Conservation (phyloP, 2,329 filamentous ascomycete species). For the Rachicladosporium sp. region DNA sequence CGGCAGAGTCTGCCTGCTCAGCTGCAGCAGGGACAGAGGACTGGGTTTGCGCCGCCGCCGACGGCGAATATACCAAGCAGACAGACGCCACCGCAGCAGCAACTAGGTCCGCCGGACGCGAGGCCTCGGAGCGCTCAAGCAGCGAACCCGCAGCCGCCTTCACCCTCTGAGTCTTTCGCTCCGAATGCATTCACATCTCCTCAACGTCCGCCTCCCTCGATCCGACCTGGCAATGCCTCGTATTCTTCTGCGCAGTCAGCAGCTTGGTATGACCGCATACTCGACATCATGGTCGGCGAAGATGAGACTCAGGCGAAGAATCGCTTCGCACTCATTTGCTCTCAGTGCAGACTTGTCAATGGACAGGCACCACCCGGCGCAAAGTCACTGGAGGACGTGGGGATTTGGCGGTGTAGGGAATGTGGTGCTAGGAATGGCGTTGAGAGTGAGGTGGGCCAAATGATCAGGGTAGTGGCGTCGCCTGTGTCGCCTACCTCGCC, state of each 20-base stretch:
- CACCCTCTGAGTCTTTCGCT: slow-evolving; percentile 39
- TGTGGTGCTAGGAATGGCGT: slow-evolving; percentile 74
- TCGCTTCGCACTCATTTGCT: slow-evolving; percentile 75
- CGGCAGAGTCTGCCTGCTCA: slow-evolving; percentile 6
- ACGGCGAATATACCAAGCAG: slow-evolving; percentile 50
- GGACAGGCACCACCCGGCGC: slow-evolving; percentile 88
- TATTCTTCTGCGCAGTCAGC: slow-evolving; percentile 16
- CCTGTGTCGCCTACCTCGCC: slow-evolving; percentile 4
- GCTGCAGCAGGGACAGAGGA: slow-evolving; percentile 38
- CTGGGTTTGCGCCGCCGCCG: slow-evolving; percentile 47
- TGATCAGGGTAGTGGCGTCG: slow-evolving; percentile 36
- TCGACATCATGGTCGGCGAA: slow-evolving; percentile 86
- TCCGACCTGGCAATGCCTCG: slow-evolving; percentile 3
- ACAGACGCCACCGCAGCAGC: slow-evolving; percentile 12
- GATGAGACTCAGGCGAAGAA: slow-evolving; percentile 91
- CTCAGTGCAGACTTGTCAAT: slow-evolving; percentile 74
- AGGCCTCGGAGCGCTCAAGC: slow-evolving; percentile 2
- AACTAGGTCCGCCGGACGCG: slow-evolving; percentile 2
- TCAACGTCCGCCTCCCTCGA: slow-evolving; percentile 14
- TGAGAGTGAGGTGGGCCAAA: slow-evolving; percentile 61
- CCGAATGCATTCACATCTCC: slow-evolving; percentile 53
- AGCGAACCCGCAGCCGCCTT: slow-evolving; percentile 16
- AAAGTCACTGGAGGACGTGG: slow-evolving; percentile 63
- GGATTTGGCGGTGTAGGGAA: slow-evolving; percentile 77
- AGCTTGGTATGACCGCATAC: slow-evolving; percentile 85